phyloP scores from a whole-genome alignment of 768 basidiomycete genomes.

The Leucocoprinus leucothites region DNA sequence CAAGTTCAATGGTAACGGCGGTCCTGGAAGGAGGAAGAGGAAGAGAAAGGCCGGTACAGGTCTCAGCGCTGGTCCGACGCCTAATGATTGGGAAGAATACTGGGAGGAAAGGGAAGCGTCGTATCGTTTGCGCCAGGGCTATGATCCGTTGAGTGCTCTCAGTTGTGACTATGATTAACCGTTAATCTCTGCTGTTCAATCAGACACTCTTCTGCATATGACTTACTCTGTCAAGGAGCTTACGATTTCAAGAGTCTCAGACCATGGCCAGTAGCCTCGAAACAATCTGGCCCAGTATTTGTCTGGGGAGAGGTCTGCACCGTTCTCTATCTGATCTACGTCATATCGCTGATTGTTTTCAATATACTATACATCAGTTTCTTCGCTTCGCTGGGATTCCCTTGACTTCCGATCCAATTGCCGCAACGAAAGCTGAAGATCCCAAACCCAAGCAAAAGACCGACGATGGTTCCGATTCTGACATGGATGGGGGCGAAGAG shows the following conservation, averaged over 20 bases:
- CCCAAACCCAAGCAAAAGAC: constrained; percentile 4
- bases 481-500: constrained; percentile 1
- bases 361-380: constrained; percentile 3
- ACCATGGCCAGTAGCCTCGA: constrained; percentile 33
- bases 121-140: constrained; percentile 33
- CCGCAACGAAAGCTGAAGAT: background rate
- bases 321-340: background rate
- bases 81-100: constrained; percentile 61
- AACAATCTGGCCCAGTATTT: constrained; percentile 34
- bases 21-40: constrained; percentile 10
- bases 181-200: constrained; percentile 10
- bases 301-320: constrained; percentile 65
- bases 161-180: background rate
- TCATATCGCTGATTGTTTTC: background rate
- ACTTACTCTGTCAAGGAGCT: constrained; percentile 58
- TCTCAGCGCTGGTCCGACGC: background rate
- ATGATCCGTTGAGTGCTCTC: constrained; percentile 46
- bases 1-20: constrained; percentile 11
- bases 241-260: constrained; percentile 48
- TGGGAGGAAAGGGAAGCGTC: constrained; percentile 62
- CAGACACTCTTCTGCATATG: constrained; percentile 33
- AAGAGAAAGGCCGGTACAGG: constrained; percentile 17
- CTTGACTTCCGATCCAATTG: background rate
- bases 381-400: constrained; percentile 11
- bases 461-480: constrained; percentile 4